Percentiles rank a stretch among this genome's conserved stretches.
phyloP scores from a whole-genome alignment of 140 eudicot genomes.

The Stevia rebaudiana region DNA sequence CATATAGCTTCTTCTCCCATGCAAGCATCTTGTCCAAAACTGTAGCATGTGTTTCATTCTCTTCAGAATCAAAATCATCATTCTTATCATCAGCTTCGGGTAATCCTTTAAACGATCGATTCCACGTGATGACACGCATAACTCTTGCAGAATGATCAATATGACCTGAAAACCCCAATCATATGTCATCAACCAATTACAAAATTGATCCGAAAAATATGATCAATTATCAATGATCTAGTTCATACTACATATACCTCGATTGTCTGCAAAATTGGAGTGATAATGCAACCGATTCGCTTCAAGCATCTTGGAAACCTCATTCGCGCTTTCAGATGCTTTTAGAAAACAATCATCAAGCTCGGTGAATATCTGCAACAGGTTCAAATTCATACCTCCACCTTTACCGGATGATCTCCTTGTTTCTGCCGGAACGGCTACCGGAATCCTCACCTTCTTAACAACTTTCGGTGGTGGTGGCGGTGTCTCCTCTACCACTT shows the following conservation, averaged over 20 bases:
- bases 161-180: conserved; percentile 43
- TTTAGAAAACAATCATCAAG: conserved; percentile 83
- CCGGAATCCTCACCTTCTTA: conserved; percentile 43
- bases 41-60: conserved; percentile 88
- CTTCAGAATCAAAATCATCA: conserved; percentile 84
- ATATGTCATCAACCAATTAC: conserved; percentile 3
- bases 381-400: conserved; percentile 26
- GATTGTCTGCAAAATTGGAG: conserved; percentile 79
- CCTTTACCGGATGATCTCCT: conserved; percentile 41
- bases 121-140: conserved; percentile 96
- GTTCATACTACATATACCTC: conserved; percentile 35
- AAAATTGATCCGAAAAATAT: neutral
- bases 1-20: conserved; percentile 95
- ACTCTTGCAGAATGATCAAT: conserved; percentile 94
- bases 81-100: conserved; percentile 46
- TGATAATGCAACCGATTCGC: conserved; percentile 93
- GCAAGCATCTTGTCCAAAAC: conserved; percentile 96
- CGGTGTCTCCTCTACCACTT: conserved; percentile 32
- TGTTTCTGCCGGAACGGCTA: conserved; percentile 30
- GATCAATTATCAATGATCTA: neutral
- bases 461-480: conserved; percentile 39
- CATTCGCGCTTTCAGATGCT: conserved; percentile 83
- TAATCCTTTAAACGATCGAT: conserved; percentile 73
- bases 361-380: conserved; percentile 60
- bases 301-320: conserved; percentile 94